A percentile compares a stretch with the other conserved stretches of the same genome.
phyloP scores from a whole-genome alignment of 805 yeast genomes.

The Cyberlindnera subsufficiens region DNA sequence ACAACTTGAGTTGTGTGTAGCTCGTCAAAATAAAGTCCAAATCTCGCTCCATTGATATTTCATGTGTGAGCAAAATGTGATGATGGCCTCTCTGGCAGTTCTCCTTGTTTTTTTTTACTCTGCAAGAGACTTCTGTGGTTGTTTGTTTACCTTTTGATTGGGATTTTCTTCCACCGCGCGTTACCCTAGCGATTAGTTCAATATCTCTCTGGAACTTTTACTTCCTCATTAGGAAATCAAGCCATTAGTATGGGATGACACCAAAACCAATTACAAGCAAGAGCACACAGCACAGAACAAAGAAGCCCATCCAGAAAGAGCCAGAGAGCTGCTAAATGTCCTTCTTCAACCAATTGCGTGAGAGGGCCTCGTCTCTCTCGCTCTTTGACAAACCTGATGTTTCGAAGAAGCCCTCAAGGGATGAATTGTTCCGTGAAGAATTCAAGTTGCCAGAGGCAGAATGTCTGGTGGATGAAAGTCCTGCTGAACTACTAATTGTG shows the following conservation, averaged over 20 bases:
- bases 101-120: too few relatives aligned
- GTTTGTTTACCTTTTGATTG: too few relatives aligned
- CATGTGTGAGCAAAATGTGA: too few relatives aligned
- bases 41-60: constrained; percentile 12
- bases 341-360: constrained; percentile 37
- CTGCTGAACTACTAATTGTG: constrained; percentile 52
- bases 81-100: too few relatives aligned
- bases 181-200: too few relatives aligned
- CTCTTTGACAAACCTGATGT: constrained; percentile 33
- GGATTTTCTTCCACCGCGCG: too few relatives aligned
- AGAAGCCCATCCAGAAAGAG: neutral
- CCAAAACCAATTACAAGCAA: neutral
- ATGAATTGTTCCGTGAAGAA: constrained; percentile 63
- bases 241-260: neutral
- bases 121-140: too few relatives aligned
- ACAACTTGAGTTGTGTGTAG: constrained; percentile 17
- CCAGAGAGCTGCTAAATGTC: constrained; percentile 30
- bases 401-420: constrained; percentile 30
- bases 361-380: constrained; percentile 38
- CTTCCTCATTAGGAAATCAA: constrained; percentile 13
- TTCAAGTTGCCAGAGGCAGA: constrained; percentile 72
- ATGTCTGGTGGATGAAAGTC: constrained; percentile 53
- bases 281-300: too few relatives aligned
- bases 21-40: constrained; percentile 21
- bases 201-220: neutral